Evolutionary conservation across 495 filamentous ascomycete genomes (phyloP).

Genomic region (Xylaria nigripes): DNA sequence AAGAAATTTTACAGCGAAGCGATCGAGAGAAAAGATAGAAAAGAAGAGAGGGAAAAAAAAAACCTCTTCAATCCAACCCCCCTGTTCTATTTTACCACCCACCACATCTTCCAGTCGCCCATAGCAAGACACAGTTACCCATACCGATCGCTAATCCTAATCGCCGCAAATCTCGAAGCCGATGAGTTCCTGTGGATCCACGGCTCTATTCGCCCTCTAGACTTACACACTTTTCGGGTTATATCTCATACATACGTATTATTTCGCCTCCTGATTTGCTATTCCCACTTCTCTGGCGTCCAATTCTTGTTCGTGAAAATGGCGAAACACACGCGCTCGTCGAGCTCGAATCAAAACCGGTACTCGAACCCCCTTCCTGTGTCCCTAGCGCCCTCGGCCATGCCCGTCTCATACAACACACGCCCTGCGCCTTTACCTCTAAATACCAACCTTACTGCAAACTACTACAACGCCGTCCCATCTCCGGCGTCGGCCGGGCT

Average conservation of each 20-base stretch:
- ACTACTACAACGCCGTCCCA: constrained; percentile 23
- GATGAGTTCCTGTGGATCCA: neutral
- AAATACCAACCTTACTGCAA: constrained; percentile 14
- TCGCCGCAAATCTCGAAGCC: constrained; percentile 5
- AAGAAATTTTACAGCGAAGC: neutral
- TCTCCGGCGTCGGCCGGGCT: constrained; percentile 19
- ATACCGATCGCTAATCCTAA: constrained; percentile 11
- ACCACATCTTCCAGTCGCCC: constrained; percentile 1
- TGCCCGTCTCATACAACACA: constrained; percentile 23
- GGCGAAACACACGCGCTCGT: constrained; percentile 30
- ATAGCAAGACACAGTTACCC: constrained; percentile 3
- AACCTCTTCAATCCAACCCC: neutral
- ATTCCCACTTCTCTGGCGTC: constrained; percentile 2
- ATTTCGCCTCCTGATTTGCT: neutral
- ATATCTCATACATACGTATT: neutral
- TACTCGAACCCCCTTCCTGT: constrained; percentile 26
- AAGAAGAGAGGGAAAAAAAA: neutral
- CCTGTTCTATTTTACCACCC: neutral
- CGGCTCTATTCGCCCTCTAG: neutral
- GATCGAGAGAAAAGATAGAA: neutral
- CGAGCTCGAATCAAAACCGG: constrained; percentile 25
- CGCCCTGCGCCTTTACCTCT: constrained; percentile 18
- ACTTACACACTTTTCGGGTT: neutral
- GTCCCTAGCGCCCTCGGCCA: constrained; percentile 25
- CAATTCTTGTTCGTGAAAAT: constrained; percentile 18